phyloP scores from a whole-genome alignment of 208 protist genomes.

The Naegleria lovaniensis region DNA sequence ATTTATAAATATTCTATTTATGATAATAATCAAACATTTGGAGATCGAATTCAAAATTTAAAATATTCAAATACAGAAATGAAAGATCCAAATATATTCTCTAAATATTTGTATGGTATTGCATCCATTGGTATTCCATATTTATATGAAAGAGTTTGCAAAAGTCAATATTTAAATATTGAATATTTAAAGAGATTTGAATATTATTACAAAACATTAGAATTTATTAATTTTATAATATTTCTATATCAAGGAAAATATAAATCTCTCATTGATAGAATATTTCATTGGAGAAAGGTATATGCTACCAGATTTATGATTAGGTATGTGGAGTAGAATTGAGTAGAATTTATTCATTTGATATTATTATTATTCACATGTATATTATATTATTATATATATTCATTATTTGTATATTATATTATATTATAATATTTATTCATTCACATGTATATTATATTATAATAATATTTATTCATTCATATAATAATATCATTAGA shows the following conservation, averaged over 20 bases:
- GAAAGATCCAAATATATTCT: neutral
- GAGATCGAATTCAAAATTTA: slow-evolving; percentile 18
- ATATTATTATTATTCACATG: too few relatives aligned
- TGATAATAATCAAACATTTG: slow-evolving; percentile 15
- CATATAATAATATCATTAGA: neutral
- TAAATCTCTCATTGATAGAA: neutral
- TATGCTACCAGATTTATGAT: neutral
- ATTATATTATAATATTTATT: too few relatives aligned
- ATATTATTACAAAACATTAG: neutral
- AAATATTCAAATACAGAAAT: neutral
- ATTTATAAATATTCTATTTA: slow-evolving; percentile 25
- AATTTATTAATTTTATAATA: slow-evolving; percentile 19
- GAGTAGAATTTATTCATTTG: too few relatives aligned
- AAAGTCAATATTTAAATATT: neutral
- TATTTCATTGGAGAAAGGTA: slow-evolving; percentile 9
- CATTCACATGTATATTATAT: too few relatives aligned
- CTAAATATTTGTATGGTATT: neutral
- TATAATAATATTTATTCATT: too few relatives aligned
- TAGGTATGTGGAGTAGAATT: too few relatives aligned
- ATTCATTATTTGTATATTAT: too few relatives aligned
- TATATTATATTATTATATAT: too few relatives aligned
- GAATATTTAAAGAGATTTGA: neutral
- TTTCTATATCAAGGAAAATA: slow-evolving; percentile 9
- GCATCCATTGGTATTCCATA: neutral
- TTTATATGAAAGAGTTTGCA: neutral